Evolutionary conservation across 2,329 filamentous ascomycete genomes (phyloP), one percentile per base, ranked within the genome.

Genomic region (Dactylonectria macrodidyma): DNA sequence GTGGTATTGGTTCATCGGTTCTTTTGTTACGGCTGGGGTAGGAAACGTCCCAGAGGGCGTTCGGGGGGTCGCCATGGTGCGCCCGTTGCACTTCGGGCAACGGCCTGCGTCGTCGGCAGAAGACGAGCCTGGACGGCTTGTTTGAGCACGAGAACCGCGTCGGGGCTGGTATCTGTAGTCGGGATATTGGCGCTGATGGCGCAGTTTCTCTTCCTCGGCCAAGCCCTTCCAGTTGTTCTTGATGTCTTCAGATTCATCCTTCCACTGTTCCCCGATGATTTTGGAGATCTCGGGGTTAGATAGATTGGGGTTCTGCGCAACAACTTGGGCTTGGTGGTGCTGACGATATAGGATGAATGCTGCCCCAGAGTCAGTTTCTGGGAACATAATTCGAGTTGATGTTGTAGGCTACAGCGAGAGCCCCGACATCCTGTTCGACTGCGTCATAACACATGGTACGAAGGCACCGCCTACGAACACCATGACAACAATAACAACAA

Each of bases 311-410:
- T 98, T 89, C 74, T 93, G 88, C 61, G 91, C 87, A 44, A 95
- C 92, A 58, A 98, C 94, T 56, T 90, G 86, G 19, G 93, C 90
- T 81, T 98, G 95, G 76, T 96, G 92, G 80, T 97, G 93, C 80
- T 98, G 95, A 46, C 96, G 94, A 84, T 97, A 99, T 75, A 99
- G 87, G 73, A 99, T 99, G 84, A 99, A 99, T 58, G 95, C 96
- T 99, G 79, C 77, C 80, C 38, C 10, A 33, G 10, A 9, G 74
- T 82, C 65, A 82, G 78, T 50, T 50, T 24, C 6, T 12, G 24
- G 22, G 22, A 54, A 14, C 41, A 46, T n/a, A 9, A 22, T 38
- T 19, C 33, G 19, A 19, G 10, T 19, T 7, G n/a, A 9, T 8
- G 51, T 19, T 26, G 50, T n/a, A 3, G 26, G 26, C 11, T 30